Evolutionary conservation across 129 eudicot genomes (phyloP), one percentile per base, ranked within the genome.

Genomic region (Ambrosia trifida): DNA sequence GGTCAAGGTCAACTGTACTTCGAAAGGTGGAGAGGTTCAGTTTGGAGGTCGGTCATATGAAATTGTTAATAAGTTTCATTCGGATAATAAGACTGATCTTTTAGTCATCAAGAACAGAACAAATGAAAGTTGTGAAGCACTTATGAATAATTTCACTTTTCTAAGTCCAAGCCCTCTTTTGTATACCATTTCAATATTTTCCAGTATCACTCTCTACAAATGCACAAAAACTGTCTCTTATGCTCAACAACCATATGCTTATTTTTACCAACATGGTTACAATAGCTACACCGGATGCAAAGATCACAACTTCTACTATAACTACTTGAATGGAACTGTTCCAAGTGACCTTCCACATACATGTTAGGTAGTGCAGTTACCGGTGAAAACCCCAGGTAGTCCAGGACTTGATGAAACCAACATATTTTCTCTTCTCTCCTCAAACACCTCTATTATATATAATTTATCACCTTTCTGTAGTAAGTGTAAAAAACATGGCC

Each of bases 171-270:
- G 6, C 4, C 65, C 81, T 31, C 78, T 81, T 28, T 66, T 78
- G 3, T 73, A 33, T 36, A 68, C 69, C 11, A 44, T 78, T 62
- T 30, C 41, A 32, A 2, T 79, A 11, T 0, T 0, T 14, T 20
- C 45, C 19, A 9, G 1, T 28, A 35, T 81, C 66, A 70, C 69
- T 45, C 5, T 86, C 61, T 81, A 68, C 71, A 75, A 54, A 76
- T 86, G 92, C 62, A 10, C 24, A 59, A 76, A 76, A n/a, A 3
- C n/a, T 35, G 4, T 13, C 35, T 35, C 1, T 3, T 2, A 10
- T 62, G 38, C 12, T 59, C 11, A 28, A 11, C 14, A 9, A 40
- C n/a, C 2, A 5, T 9, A 69, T n/a, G 20, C 47, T 18, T 74
- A 74, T 64, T 74, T 74, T 53, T 0, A 3, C 12, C 9, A 1